Percentiles rank a stretch among this genome's conserved stretches.
Evolutionary conservation across 805 yeast species (phyloP).

Genomic region (Sungouiella blattae): DNA sequence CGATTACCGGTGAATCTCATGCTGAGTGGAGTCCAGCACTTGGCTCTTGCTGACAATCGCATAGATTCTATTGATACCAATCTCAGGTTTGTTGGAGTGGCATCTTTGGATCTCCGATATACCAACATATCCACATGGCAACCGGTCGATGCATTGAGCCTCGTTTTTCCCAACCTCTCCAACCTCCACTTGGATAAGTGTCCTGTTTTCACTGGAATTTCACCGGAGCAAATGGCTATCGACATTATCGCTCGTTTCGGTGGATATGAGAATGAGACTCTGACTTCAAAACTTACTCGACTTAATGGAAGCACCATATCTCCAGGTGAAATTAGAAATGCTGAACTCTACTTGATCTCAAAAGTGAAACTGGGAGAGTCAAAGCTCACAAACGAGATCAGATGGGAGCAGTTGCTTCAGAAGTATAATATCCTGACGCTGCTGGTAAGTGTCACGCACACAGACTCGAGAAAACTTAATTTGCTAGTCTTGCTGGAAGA

Average conservation of each 20-base stretch:
- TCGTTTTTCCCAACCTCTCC: slow-evolving; percentile 38
- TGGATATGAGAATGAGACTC: slow-evolving; percentile 12
- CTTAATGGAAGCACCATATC: slow-evolving; percentile 59
- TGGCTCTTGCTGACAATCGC: slow-evolving; percentile 37
- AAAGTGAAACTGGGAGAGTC: slow-evolving; percentile 36
- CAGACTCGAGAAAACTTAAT: not conserved
- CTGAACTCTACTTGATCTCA: slow-evolving; percentile 65
- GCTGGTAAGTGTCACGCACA: too few species aligned
- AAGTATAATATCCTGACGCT: slow-evolving; percentile 27
- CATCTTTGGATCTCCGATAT: slow-evolving; percentile 48
- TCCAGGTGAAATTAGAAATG: slow-evolving; percentile 49
- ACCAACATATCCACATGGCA: slow-evolving; percentile 49
- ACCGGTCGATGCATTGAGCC: slow-evolving; percentile 41
- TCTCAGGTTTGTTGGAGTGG: too few species aligned
- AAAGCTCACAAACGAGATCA: slow-evolving; percentile 12
- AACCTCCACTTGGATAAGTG: slow-evolving; percentile 51
- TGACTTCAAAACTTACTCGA: slow-evolving; percentile 7
- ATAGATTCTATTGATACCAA: slow-evolving; percentile 15
- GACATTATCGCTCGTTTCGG: slow-evolving; percentile 45
- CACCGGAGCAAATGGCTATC: slow-evolving; percentile 30
- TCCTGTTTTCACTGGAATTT: slow-evolving; percentile 39
- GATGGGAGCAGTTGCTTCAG: slow-evolving; percentile 43
- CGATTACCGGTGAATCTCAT: not conserved
- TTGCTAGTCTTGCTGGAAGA: not conserved
- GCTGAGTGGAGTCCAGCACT: not conserved